A percentile compares a stretch with the other conserved stretches of the same genome.
Conservation (phyloP, 352 stramenopile genomes). For the Elongisporangium senticosum region DNA sequence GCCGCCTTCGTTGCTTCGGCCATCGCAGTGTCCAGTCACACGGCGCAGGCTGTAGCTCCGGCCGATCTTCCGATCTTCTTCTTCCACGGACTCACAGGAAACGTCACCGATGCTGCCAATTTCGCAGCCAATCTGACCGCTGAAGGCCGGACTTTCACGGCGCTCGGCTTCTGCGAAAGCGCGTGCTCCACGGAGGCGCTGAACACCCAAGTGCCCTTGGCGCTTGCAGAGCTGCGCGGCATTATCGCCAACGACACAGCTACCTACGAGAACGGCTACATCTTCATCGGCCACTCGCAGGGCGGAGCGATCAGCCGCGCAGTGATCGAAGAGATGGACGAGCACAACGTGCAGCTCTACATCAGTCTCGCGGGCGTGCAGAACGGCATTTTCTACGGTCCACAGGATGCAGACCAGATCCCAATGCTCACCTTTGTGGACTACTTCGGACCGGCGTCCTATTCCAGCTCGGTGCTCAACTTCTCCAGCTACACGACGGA, state of each 20-base stretch:
- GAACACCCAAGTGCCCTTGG: constrained; percentile 24
- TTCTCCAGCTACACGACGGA: constrained; percentile 11
- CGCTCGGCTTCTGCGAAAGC: constrained; percentile 21
- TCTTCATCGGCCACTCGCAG: constrained; percentile 38
- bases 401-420: constrained; percentile 14
- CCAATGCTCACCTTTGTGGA: too few relatives aligned
- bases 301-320: constrained; percentile 23
- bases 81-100: constrained; percentile 27
- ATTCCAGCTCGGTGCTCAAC: constrained; percentile 7
- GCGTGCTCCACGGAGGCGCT: constrained; percentile 20
- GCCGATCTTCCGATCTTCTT: constrained; percentile 31
- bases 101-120: constrained; percentile 11
- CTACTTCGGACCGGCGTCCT: too few relatives aligned
- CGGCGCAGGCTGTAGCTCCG: too few relatives aligned
- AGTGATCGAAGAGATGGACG: constrained; percentile 48
- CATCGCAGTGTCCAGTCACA: too few relatives aligned
- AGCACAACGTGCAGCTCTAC: constrained; percentile 36
- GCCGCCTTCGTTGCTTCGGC: too few relatives aligned
- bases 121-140: constrained; percentile 21
- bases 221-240: constrained; percentile 22
- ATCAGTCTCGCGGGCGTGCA: constrained; percentile 32
- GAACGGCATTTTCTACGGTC: constrained; percentile 43
- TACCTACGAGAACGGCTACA: constrained; percentile 29
- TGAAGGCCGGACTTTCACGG: constrained; percentile 15
- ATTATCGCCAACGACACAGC: constrained; percentile 13